phyloP scores from a whole-genome alignment of 805 yeast genomes.

The Torulaspora franciscae region DNA sequence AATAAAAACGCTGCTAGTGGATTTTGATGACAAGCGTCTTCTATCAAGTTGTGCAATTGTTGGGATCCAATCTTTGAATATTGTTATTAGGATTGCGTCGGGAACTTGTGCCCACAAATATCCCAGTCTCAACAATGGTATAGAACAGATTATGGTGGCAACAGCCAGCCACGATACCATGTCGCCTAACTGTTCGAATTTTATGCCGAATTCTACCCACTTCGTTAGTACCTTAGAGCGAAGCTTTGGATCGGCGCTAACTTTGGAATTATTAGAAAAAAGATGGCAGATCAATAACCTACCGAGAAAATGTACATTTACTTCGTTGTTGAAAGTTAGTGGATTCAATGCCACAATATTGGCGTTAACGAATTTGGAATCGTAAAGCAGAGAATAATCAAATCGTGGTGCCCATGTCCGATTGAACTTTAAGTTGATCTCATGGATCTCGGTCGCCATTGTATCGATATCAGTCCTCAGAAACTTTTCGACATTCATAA shows the following conservation, averaged over 20 bases:
- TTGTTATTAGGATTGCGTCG: conserved; percentile 50
- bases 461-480: conserved; percentile 48
- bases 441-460: conserved; percentile 60
- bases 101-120: conserved; percentile 73
- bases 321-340: conserved; percentile 60
- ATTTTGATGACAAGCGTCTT: conserved; percentile 55
- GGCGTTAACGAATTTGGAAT: conserved; percentile 34
- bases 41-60: conserved; percentile 85
- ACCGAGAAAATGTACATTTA: conserved; percentile 73
- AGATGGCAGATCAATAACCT: conserved; percentile 64
- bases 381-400: conserved; percentile 72
- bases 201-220: conserved; percentile 83
- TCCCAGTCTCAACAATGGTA: conserved; percentile 69
- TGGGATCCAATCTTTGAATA: conserved; percentile 85
- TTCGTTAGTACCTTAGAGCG: conserved; percentile 66
- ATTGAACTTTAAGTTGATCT: conserved; percentile 62
- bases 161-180: conserved; percentile 94
- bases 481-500: conserved; percentile 43
- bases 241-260: conserved; percentile 19
- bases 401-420: conserved; percentile 69
- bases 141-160: conserved; percentile 74
- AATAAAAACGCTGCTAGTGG: conserved; percentile 53
- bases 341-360: conserved; percentile 54
- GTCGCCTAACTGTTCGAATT: conserved; percentile 75
- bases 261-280: conserved; percentile 41